phyloP scores from a whole-genome alignment of 2,329 filamentous ascomycete genomes.

The Zasmidium citrigriseum region DNA sequence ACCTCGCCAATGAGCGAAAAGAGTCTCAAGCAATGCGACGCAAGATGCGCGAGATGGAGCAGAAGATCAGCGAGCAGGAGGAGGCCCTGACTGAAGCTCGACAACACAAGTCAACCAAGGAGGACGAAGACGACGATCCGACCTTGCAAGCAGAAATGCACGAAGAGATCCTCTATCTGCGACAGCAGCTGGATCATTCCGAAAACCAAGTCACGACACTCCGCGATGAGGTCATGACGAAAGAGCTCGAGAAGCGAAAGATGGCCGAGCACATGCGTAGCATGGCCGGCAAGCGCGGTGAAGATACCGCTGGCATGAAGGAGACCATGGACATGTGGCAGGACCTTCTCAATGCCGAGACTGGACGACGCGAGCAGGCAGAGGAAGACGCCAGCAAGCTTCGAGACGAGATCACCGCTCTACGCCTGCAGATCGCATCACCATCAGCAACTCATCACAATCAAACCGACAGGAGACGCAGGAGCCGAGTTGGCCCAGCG shows the following conservation, averaged over 20 bases:
- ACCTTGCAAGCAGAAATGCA: constrained; percentile 65
- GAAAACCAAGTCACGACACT: constrained; percentile 81
- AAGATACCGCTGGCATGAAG: constrained; percentile 27
- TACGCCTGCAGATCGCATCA: constrained; percentile 46
- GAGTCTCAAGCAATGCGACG: constrained; percentile 83
- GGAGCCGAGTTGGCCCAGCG: constrained; percentile 38
- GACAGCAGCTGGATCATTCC: constrained; percentile 83
- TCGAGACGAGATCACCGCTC: constrained; percentile 72
- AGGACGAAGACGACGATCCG: constrained; percentile 32
- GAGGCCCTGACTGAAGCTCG: constrained; percentile 52
- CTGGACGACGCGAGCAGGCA: constrained; percentile 80
- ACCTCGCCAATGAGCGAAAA: constrained; percentile 82
- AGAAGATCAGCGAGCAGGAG: constrained; percentile 64
- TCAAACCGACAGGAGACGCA: constrained; percentile 30
- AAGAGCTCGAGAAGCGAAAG: constrained; percentile 82
- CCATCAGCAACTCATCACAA: constrained; percentile 40
- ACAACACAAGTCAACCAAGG: constrained; percentile 43
- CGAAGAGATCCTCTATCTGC: constrained; percentile 80
- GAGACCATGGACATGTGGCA: constrained; percentile 82
- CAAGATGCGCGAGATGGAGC: constrained; percentile 83
- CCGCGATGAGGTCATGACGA: constrained; percentile 72
- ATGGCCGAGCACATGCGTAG: constrained; percentile 78
- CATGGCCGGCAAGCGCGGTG: constrained; percentile 43
- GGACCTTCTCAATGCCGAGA: constrained; percentile 90
- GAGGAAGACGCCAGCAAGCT: constrained; percentile 86